Evolutionary conservation across 108 stramenopile genomes (phyloP), one percentile per base, ranked within the genome.

Genomic region (Epipyxis sp.): DNA sequence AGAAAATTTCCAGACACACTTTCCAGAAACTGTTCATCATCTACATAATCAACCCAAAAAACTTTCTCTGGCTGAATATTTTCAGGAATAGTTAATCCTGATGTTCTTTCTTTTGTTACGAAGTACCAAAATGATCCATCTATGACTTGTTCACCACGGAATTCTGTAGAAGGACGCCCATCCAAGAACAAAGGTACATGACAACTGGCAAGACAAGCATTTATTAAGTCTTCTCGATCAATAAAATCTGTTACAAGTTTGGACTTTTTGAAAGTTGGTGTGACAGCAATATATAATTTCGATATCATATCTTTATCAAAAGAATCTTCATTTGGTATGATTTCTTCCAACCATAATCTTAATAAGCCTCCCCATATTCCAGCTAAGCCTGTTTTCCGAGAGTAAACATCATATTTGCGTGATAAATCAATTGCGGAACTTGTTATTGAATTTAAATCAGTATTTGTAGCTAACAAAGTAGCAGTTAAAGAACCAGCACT

Each of bases 91-190:
- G 46, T 6, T 50, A 50, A 50, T 50, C 46, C 46, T 13, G 13
- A 20, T 6, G 20, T 13, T 6, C 46, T 6, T 13, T 50, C 46
- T 50, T 50, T 50, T 50, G 46, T 50, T 50, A 50, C 46, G 20
- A 50, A 50, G 20, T 50, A 50, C 46, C 46, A 50, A 50, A 50
- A 50, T 6, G 46, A 50, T 50, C 46, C 46, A 50, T 50, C 46
- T 20, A 50, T 50, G 6, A 50, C 46, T 20, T 6, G 20, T 50
- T 50, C 13, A 50, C 46, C 46, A 13, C 46, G 6, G 20, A 13
- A 50, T 20, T 50, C 13, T 50, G 46, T 50, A 13, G 20, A 50
- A 6, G 46, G 46, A 6, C 46, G 6, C 20, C 46, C 46, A 50
- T 50, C 46, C 46, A 50, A 50, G 46, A 50, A 50, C 13, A 50